Conservation (phyloP, 768 basidiomycete species). For the Pleurotus sapidus region DNA sequence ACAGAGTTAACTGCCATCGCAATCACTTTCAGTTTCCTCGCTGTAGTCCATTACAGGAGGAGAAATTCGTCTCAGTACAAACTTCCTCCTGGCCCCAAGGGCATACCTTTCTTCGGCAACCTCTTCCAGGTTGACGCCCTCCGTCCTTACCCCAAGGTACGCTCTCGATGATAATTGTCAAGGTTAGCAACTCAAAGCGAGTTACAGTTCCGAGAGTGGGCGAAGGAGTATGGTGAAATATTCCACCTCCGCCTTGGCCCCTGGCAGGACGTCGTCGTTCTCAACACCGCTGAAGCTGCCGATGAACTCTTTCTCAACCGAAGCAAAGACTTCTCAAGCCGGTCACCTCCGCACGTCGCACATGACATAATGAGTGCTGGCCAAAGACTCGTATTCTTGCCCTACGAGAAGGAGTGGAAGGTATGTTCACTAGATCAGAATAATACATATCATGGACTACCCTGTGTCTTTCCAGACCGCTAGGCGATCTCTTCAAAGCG, state of each 20-base stretch:
- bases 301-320: conserved; percentile 22
- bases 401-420: conserved; percentile 26
- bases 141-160: conserved; percentile 23
- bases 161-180: not conserved
- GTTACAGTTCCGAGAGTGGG: conserved; percentile 23
- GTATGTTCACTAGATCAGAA: conserved; percentile 8
- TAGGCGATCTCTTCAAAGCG: conserved; percentile 18
- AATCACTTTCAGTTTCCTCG: not conserved
- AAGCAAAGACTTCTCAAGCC: conserved; percentile 21
- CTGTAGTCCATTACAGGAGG: not conserved
- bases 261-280: conserved; percentile 20
- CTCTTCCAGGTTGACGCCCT: conserved; percentile 25
- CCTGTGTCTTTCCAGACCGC: conserved; percentile 13
- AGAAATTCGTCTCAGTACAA: not conserved
- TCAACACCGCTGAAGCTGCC: conserved; percentile 21
- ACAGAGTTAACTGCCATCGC: not conserved
- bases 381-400: conserved; percentile 22
- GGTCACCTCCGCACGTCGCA: conserved; percentile 26
- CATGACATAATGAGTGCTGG: conserved; percentile 28
- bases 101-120: conserved; percentile 28
- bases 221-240: conserved; percentile 23
- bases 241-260: conserved; percentile 23
- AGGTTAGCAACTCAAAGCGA: not conserved
- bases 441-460: not conserved
- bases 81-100: conserved; percentile 27